A percentile compares a stretch with the other conserved stretches of the same genome.
These are phyloP conservation scores for Phytophthora sansomeana DNA, from an alignment of 352 stramenopile species.

Conservation along the genomic window DNA sequence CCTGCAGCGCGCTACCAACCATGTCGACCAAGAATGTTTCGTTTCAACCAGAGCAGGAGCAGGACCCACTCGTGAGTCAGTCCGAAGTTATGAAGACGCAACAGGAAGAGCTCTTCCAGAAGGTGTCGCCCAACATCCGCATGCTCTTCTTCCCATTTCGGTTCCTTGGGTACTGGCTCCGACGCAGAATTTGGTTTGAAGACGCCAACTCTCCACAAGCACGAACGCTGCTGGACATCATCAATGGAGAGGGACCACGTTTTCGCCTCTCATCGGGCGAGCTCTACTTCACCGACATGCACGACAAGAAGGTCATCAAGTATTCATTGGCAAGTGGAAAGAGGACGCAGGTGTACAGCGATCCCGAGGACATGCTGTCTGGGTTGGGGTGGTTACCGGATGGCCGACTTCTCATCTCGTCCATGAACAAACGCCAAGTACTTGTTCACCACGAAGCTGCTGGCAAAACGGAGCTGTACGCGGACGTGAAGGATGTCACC, in stretches of 20 bases:
- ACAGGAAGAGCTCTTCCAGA: constrained; percentile 24
- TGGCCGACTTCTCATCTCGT: constrained; percentile 60
- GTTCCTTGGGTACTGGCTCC: constrained; percentile 36
- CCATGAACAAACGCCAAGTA: constrained; percentile 58
- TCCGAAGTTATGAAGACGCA: constrained; percentile 2
- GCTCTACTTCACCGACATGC: constrained; percentile 78
- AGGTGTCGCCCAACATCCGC: constrained; percentile 22
- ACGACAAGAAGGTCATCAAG: constrained; percentile 62
- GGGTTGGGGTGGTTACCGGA: constrained; percentile 73
- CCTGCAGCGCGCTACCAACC: neutral
- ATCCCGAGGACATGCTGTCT: constrained; percentile 56
- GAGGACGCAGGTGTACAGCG: constrained; percentile 50
- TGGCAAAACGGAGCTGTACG: constrained; percentile 47
- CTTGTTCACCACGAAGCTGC: constrained; percentile 48
- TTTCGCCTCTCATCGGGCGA: constrained; percentile 58
- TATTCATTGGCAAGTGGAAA: constrained; percentile 53
- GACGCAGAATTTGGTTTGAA: constrained; percentile 15
- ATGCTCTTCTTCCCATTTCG: constrained; percentile 35
- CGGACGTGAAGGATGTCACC: constrained; percentile 61
- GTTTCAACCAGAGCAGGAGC: constrained; percentile 16
- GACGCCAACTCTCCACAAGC: constrained; percentile 13
- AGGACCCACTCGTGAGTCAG: constrained; percentile 1
- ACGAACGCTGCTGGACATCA: constrained; percentile 23
- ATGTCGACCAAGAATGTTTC: constrained; percentile 10
- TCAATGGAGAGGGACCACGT: constrained; percentile 65